Evolutionary conservation across 371 early-diverging fungal genomes (phyloP), one percentile per base, ranked within the genome.

Genomic region (Smittium culicis): DNA sequence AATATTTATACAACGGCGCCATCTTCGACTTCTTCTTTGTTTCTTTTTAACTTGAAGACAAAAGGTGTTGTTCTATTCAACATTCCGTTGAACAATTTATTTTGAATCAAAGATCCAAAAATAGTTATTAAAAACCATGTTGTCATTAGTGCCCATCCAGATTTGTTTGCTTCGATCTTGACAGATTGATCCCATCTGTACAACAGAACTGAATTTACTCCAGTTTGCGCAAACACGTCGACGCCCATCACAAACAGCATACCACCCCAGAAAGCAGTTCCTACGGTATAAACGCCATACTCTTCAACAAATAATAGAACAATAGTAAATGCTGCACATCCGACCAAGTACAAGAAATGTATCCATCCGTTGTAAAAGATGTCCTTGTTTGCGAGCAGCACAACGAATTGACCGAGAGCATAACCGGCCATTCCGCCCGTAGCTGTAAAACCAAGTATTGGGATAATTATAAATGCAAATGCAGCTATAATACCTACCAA

Each of bases 231-330:
- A 30, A 64, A 64, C 1, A 64, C 54, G 27, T 64, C 65, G 2
- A 64, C 35, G 14, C 65, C 65, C 11, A 35, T 28, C 8, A 64
- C 28, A 30, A 64, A 64, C 16, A 64, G 35, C 65, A 64, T 64
- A 5, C 45, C 65, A 34, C 65, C 65, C 65, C 65, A 64, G 65
- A 64, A 64, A 27, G 65, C 54, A 45, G 65, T 45, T 5, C 65
- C 65, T 54, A 64, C 5, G 17, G 34, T 29, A 35, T 64, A 64
- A 24, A 35, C 54, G 2, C 14, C 65, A 57, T 57, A 25, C 20
- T 64, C n/a, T 54, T 64, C 65, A 16, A 64, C 27, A 5, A n/a
- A 34, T 2, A 45, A n/a, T 24, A 64, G 35, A 45, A 45, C 28
- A 25, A 29, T 34, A 35, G 34, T 35, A 24, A 64, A 8, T 11